A percentile compares a stretch with the other conserved stretches of the same genome.
phyloP scores from a whole-genome alignment of 2,329 filamentous ascomycete genomes.

The Aureobasidium sp. region DNA sequence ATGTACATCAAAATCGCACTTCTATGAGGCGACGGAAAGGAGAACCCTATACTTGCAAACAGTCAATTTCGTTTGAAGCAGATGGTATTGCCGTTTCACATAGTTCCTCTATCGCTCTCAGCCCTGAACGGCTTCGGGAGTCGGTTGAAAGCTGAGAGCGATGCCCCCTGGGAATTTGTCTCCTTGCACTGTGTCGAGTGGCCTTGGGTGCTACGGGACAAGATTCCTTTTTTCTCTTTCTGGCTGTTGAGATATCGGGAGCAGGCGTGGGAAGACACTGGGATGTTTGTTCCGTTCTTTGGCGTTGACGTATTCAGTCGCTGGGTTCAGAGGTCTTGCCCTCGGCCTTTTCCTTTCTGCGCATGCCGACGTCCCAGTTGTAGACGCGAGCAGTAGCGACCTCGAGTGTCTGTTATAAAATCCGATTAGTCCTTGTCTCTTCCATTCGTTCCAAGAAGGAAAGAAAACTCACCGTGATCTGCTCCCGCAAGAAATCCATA shows the following conservation, averaged over 20 bases:
- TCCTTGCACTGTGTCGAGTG: neutral
- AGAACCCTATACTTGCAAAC: neutral
- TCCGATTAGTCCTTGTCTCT: neutral
- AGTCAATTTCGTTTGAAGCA: neutral
- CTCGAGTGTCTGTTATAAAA: slow-evolving; percentile 70
- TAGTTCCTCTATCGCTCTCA: neutral
- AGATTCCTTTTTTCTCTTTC: neutral
- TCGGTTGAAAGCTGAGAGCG: neutral
- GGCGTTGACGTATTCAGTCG: neutral
- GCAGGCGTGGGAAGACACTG: neutral
- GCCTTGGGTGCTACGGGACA: neutral
- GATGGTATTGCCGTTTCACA: neutral
- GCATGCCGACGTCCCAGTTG: slow-evolving; percentile 97
- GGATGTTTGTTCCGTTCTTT: neutral
- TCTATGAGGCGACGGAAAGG: neutral
- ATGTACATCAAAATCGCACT: neutral
- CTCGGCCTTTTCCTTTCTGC: slow-evolving; percentile 72
- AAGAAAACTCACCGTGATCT: slow-evolving; percentile 70
- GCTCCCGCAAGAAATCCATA: slow-evolving; percentile 87
- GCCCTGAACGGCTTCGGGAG: neutral
- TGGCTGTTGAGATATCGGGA: neutral
- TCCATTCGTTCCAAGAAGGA: neutral
- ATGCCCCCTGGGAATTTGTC: neutral
- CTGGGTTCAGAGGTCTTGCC: slow-evolving; percentile 2
- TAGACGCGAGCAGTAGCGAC: slow-evolving; percentile 96